Evolutionary conservation across 257 asterid genomes (phyloP).

Genomic region (Solanum tarijense): DNA sequence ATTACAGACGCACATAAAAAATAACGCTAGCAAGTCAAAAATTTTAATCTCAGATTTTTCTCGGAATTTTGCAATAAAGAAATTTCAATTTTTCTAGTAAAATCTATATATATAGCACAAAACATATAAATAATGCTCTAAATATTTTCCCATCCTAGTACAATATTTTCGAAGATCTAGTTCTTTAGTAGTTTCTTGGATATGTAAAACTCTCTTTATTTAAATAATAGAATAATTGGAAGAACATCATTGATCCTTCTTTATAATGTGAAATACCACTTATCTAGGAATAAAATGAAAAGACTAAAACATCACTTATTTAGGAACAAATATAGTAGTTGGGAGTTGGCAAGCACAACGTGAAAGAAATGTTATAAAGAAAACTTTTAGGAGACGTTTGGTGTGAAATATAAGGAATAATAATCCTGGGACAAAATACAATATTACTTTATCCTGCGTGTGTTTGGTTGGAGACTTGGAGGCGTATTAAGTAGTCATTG

Average conservation of each 20-base stretch:
- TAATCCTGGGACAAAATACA: rapidly evolving
- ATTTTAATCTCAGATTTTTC: too few relatives aligned
- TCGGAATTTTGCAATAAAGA: not conserved
- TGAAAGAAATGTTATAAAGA: too few relatives aligned
- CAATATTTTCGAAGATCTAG: not conserved
- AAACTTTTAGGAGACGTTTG: too few relatives aligned
- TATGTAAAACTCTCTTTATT: not conserved
- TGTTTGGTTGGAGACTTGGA: not conserved
- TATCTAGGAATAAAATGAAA: not conserved
- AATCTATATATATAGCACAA: not conserved
- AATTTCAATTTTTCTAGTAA: not conserved
- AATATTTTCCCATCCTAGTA: not conserved
- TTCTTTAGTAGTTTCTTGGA: not conserved
- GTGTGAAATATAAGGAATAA: too few relatives aligned
- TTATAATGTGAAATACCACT: not conserved
- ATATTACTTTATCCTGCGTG: not conserved
- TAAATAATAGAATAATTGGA: not conserved
- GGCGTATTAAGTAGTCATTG: not conserved
- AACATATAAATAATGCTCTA: not conserved
- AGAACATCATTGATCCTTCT: not conserved
- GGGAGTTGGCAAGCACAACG: not conserved
- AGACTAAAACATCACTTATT: not conserved
- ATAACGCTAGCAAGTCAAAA: not conserved
- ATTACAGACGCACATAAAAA: not conserved
- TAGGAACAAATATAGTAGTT: rapidly evolving